A percentile compares a stretch with the other conserved stretches of the same genome.
Conservation (phyloP, 1,284 basidiomycete species). For the Cerioporus squamosus region DNA sequence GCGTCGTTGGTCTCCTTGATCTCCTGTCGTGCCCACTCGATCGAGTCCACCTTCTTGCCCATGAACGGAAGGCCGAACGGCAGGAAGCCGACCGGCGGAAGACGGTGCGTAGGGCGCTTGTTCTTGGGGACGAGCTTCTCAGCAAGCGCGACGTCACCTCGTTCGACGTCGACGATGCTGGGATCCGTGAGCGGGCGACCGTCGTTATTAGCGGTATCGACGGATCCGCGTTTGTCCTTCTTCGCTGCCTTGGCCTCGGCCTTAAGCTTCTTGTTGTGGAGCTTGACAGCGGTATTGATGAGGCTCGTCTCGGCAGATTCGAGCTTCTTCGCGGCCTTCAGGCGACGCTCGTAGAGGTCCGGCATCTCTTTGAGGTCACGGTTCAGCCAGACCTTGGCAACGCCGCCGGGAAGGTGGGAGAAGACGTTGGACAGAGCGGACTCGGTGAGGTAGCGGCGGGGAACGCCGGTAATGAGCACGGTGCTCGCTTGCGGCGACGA, state of each 20-base stretch:
- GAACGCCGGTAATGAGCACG: slow-evolving; percentile 88
- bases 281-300: slow-evolving; percentile 75
- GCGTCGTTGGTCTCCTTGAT: slow-evolving; percentile 57
- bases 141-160: slow-evolving; percentile 43
- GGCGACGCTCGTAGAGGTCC: slow-evolving; percentile 79
- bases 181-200: slow-evolving; percentile 52
- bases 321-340: slow-evolving; percentile 76
- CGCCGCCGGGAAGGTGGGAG: slow-evolving; percentile 81
- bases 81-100: slow-evolving; percentile 56
- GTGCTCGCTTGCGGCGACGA: slow-evolving; percentile 84
- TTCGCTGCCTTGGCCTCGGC: slow-evolving; percentile 37
- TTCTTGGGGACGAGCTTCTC: slow-evolving; percentile 67
- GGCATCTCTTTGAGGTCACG: slow-evolving; percentile 86
- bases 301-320: slow-evolving; percentile 86
- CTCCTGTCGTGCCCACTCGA: slow-evolving; percentile 86
- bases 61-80: slow-evolving; percentile 68
- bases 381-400: slow-evolving; percentile 91
- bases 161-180: slow-evolving; percentile 50
- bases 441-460: slow-evolving; percentile 73
- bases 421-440: slow-evolving; percentile 72
- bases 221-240: slow-evolving; percentile 35
- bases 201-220: slow-evolving; percentile 16
- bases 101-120: slow-evolving; percentile 82
- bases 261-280: slow-evolving; percentile 53
- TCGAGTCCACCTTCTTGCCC: slow-evolving; percentile 88